Evolutionary conservation across 345 rosid species (phyloP), one percentile per base, ranked within the genome.

Genomic region (Garcia nutans): DNA sequence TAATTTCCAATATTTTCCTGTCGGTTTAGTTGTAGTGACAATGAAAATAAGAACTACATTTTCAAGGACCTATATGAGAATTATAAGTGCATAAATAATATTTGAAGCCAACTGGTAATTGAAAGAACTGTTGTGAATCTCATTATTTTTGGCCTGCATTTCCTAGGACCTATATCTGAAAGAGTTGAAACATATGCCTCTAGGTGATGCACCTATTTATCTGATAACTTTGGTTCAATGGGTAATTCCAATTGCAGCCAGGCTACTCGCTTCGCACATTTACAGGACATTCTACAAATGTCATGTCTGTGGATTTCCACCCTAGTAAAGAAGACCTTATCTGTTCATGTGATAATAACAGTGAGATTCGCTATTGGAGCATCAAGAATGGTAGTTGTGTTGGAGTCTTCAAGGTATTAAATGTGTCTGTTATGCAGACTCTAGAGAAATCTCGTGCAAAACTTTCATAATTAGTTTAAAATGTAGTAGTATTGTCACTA

Each of bases 341-440:
- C 70, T 91, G 86, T 80, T 91, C 96, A 8, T 91, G 88, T n/a
- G 96, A 91, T 79, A 76, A 72, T 23, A 76, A 76, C 78, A 81
- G 77, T 41, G 96, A 91, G 82, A 87, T 86, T 74, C 90, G 96
- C 45, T 91, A 83, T 73, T 91, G 96, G 96, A 91, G 88, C 47
- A 86, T 91, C 73, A 89, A 82, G 78, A 89, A 87, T 73, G 96
- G 91, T 24, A 80, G 84, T 74, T 84, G 87, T 80, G 87, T 85
- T 61, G 89, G 89, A 69, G 84, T 88, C 79, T 65, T 80, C 62
- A 91, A 87, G 90, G 96, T 88, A 80, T 50, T 45, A 3, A 22
- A 72, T 42, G 56, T 70, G 41, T 8, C 61, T 28, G 33, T n/a
- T 59, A 42, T 50, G 60, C 37, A 74, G 74, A 22, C 50, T 56